Conservation (phyloP, 371 early-diverging fungal species). For the Lichtheimia hyalospora region DNA sequence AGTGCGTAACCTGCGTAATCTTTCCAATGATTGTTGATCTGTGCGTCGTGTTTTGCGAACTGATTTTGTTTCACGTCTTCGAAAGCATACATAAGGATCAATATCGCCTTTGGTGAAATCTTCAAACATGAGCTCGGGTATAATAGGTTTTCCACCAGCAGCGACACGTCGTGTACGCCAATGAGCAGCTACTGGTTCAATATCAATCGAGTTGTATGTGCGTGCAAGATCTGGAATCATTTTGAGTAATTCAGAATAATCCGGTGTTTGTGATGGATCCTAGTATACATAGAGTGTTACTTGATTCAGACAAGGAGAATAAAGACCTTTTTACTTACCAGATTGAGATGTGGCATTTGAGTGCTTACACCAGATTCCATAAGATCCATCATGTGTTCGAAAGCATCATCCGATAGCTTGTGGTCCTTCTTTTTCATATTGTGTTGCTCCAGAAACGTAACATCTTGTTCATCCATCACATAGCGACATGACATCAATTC, state of each 20-base stretch:
- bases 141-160: slow-evolving; percentile 57
- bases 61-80: slow-evolving; percentile 88
- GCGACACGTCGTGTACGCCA: slow-evolving; percentile 48
- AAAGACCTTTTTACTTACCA: slow-evolving; percentile 26
- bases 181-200: slow-evolving; percentile 31
- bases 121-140: slow-evolving; percentile 66
- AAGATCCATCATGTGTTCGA: slow-evolving; percentile 80
- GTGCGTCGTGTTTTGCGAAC: slow-evolving; percentile 89
- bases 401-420: slow-evolving; percentile 63
- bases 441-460: slow-evolving; percentile 62
- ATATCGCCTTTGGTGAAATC: slow-evolving; percentile 62
- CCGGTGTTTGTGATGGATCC: slow-evolving; percentile 44
- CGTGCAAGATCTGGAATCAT: slow-evolving; percentile 5
- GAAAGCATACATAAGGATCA: slow-evolving; percentile 97
- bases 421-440: slow-evolving; percentile 38
- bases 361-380: slow-evolving; percentile 63
- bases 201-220: too few relatives aligned
- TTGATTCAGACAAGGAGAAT: too few relatives aligned
- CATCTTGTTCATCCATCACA: slow-evolving; percentile 87
- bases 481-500: slow-evolving; percentile 83
- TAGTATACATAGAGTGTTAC: too few relatives aligned
- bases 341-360: slow-evolving; percentile 46
- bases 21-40: slow-evolving; percentile 83
- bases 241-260: background rate
- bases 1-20: slow-evolving; percentile 76